Percentiles rank a stretch among this genome's conserved stretches.
These are phyloP conservation scores for Podosphaera xanthii DNA, from an alignment of 2,329 filamentous ascomycete genomes.

Conservation along the genomic window DNA sequence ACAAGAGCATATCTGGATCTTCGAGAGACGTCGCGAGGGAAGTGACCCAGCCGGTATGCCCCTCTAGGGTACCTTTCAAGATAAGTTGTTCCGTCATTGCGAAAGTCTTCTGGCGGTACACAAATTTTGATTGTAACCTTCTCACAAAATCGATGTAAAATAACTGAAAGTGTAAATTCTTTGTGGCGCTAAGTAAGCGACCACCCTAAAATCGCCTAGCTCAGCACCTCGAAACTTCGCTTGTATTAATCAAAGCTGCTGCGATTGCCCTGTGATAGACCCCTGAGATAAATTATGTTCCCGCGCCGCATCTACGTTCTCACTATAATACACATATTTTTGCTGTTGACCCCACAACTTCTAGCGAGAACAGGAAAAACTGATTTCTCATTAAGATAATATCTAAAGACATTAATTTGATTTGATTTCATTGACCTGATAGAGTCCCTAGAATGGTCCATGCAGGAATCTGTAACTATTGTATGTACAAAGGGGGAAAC, in stretches of 20 bases:
- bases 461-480: no score
- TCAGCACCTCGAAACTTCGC: not conserved
- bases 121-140: not conserved
- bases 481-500: no score
- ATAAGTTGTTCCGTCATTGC: constrained; percentile 26
- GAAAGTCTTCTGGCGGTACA: constrained; percentile 10
- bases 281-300: no score
- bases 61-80: constrained; percentile 91
- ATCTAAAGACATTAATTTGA: no score
- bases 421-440: no score
- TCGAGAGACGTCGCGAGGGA: constrained; percentile 94
- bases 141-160: not conserved
- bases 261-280: not conserved
- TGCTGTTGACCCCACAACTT: no score
- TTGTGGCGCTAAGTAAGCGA: constrained; percentile 1
- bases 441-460: no score
- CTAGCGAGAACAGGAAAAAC: no score
- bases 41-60: constrained; percentile 99
- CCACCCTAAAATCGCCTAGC: not conserved
- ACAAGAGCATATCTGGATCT: constrained; percentile 99
- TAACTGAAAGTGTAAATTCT: not conserved
- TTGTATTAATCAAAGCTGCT: not conserved
- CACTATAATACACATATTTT: no score
- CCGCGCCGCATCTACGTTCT: no score
- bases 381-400: no score